A percentile compares a stretch with the other conserved stretches of the same genome.
Evolutionary conservation across 371 early-diverging fungal species (phyloP).

Genomic region (Choanephora cucurbitarum): DNA sequence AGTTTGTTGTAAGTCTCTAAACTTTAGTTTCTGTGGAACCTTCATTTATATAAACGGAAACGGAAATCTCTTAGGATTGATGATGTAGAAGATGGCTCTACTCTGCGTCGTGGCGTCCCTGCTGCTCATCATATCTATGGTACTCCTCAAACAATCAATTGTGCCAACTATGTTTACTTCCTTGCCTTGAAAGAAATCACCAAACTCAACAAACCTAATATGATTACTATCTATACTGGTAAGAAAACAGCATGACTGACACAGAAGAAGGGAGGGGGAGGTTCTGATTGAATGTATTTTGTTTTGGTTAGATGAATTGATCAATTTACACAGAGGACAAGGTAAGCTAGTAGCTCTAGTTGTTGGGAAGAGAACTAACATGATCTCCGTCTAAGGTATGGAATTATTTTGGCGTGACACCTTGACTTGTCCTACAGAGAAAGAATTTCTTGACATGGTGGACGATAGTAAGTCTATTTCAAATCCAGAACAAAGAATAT

Average conservation of each 20-base stretch:
- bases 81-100: conserved; percentile 94
- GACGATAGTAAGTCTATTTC: conserved; percentile 74
- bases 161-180: conserved; percentile 95
- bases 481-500: conserved; percentile 26
- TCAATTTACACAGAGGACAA: conserved; percentile 93
- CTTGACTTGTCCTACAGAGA: conserved; percentile 78
- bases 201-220: conserved; percentile 64
- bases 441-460: conserved; percentile 89
- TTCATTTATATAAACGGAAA: neutral
- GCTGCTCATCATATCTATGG: conserved; percentile 97
- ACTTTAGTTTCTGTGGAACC: neutral
- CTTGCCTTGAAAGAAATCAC: conserved; percentile 80
- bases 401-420: conserved; percentile 84
- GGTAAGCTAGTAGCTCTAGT: conserved; percentile 61
- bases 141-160: conserved; percentile 88
- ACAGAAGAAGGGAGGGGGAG: too few species aligned
- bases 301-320: conserved; percentile 66
- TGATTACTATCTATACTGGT: conserved; percentile 79
- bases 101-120: conserved; percentile 88
- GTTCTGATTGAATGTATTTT: neutral
- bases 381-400: conserved; percentile 45
- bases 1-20: conserved; percentile 75
- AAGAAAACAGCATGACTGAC: neutral
- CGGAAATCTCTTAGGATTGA: conserved; percentile 11
- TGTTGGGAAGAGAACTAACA: too few species aligned